These are phyloP conservation scores for Pinus albicaulis DNA, from an alignment of 75 land plant species.

Conservation along the genomic window DNA sequence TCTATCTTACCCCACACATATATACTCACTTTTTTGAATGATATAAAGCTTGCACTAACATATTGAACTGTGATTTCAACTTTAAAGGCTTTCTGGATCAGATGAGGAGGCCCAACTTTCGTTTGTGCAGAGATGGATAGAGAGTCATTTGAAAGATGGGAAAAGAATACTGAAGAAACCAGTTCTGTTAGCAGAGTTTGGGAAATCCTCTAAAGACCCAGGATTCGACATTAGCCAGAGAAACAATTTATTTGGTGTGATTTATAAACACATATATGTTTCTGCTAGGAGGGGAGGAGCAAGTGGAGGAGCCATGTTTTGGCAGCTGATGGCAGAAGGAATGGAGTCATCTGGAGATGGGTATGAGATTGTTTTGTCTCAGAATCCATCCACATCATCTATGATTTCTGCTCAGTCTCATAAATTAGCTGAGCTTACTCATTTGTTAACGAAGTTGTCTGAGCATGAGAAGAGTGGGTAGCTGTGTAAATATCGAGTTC, in stretches of 20 bases:
- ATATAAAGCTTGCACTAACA: background rate
- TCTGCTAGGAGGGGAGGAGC: slow-evolving; percentile 30
- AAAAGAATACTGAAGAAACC: slow-evolving; percentile 33
- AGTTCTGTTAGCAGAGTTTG: slow-evolving; percentile 51
- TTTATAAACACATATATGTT: slow-evolving; percentile 27
- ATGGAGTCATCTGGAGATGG: slow-evolving; percentile 14
- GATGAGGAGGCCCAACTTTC: slow-evolving; percentile 17
- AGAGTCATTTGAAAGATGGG: slow-evolving; percentile 30
- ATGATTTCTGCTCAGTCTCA: slow-evolving; percentile 51
- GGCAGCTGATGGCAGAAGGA: slow-evolving; percentile 26
- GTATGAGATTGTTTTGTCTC: slow-evolving; percentile 15
- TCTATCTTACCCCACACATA: background rate
- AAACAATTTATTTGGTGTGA: slow-evolving; percentile 5
- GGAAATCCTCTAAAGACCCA: slow-evolving; percentile 19
- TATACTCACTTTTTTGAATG: background rate
- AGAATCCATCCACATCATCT: slow-evolving; percentile 44
- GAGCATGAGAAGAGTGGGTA: background rate
- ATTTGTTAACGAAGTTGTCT: background rate
- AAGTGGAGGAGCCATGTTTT: slow-evolving; percentile 36
- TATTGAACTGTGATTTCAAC: background rate
- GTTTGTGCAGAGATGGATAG: slow-evolving; percentile 37
- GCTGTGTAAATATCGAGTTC: too few species aligned
- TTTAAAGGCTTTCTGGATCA: slow-evolving; percentile 35
- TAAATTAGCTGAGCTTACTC: slow-evolving; percentile 17
- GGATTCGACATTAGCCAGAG: slow-evolving; percentile 8